Evolutionary conservation across 768 basidiomycete genomes (phyloP), one percentile per base, ranked within the genome.

Genomic region (Lentinus tigrinus): DNA sequence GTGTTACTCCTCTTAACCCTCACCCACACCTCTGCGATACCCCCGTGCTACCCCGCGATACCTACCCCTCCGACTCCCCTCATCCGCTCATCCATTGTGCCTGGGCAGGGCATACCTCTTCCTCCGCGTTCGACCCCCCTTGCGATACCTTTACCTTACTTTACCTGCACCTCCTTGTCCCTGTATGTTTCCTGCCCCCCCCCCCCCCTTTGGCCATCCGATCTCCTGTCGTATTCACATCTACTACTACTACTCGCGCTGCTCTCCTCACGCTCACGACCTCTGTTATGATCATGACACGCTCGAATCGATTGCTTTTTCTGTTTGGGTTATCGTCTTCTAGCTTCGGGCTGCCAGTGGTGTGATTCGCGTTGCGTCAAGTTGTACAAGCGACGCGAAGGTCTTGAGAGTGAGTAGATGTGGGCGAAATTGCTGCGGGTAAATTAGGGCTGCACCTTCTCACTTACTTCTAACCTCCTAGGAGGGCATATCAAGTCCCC

Each of bases 211-310:
- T 7, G 40, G 23, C 3, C 26, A 23, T 21, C 36, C 19, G 24
- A 34, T 26, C 28, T 28, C 46, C 37, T 27, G 8, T 42, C 49
- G 23, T 21, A 43, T 26, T 28, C 52, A 49, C 57, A 63, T 60
- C 47, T 50, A 46, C 37, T 56, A 54, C 37, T 56, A 54, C 54
- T 40, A 36, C 31, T 23, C 21, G 26, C 53, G 21, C 59, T 56
- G 54, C 54, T 56, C 59, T 56, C 46, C 36, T n/a, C 34, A 61
- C 55, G 62, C 62, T 63, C 52, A 63, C 58, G 62, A 63, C 62
- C 55, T 21, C 39, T 46, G 55, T 57, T 57, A 60, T 57, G 58
- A 57, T 57, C 43, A 62, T 26, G 56, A 62, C 53, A 17, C 21
- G 50, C 51, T 56, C 44, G 36, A 50, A 37, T 50, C 49, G 19